Evolutionary conservation across 306 rosid species (phyloP).

Genomic region (Alnus glutinosa): DNA sequence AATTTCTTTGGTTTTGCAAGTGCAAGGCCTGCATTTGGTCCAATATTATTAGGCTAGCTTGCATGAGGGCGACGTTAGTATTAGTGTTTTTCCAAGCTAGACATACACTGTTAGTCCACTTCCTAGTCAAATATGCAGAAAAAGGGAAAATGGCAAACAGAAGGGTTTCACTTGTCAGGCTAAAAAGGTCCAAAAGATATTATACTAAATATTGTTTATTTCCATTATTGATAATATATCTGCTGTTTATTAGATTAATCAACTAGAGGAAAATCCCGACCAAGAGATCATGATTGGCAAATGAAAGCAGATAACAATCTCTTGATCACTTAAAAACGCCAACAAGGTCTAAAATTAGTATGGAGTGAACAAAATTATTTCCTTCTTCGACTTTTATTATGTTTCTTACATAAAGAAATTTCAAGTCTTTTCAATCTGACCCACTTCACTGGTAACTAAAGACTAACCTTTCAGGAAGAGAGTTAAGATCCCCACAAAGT

Average conservation of each 20-base stretch:
- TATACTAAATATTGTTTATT: background rate
- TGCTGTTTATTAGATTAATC: background rate
- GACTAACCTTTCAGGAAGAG: constrained; percentile 28
- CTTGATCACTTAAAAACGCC: background rate
- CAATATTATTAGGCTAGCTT: background rate
- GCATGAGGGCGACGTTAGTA: background rate
- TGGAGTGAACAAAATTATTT: background rate
- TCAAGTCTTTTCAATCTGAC: background rate
- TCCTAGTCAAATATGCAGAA: background rate
- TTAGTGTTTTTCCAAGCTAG: background rate
- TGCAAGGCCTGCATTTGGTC: background rate
- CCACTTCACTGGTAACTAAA: background rate
- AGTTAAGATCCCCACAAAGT: constrained; percentile 39
- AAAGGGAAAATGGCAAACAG: background rate
- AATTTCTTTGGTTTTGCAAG: background rate
- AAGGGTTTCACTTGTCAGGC: background rate
- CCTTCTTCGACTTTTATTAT: background rate
- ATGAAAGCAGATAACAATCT: background rate
- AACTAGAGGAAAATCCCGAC: background rate
- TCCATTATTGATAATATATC: background rate
- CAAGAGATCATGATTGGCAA: background rate
- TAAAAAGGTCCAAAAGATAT: background rate
- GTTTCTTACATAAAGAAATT: background rate
- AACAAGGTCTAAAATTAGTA: background rate
- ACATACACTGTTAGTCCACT: background rate